Base-by-base conservation (phyloP, 331 rosid genomes). In the Telfairia occidentalis region DNA sequence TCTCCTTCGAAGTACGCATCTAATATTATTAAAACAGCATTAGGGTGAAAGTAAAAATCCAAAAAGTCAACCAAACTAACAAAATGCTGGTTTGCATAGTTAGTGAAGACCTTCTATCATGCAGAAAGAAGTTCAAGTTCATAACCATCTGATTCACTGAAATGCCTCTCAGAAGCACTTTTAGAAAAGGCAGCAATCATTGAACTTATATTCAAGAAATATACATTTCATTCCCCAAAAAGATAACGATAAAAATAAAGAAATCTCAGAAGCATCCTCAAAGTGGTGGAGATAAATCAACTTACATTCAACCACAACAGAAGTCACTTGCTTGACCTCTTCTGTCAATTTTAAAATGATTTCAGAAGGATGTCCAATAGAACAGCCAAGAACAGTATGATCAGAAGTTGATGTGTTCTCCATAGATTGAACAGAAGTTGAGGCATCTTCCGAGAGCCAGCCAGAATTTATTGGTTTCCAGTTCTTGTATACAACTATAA, bases 281-380 rank as follows among this genome's bases (percentile, higher is more conserved):
- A 65, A 38, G 9, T 53, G 4, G 26, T 6, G 21, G 32, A 50
- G 26, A 59, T 28, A 45, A 76, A 42, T 78, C 72, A 78, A 85
- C 98, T 95, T 89, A 95, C 98, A 83, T 79, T 91, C 96, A 0
- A 83, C 76, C 52, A 95, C 85, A 83, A 95, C 69, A 76, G 87
- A 84, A 86, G 87, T 79, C 80, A 91, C 73, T 59, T 83, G 92
- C 66, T 88, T 52, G 74, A 91, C 80, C 90, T 95, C 98, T 54
- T 95, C 97, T 24, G 81, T 78, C 79, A 95, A 83, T 48, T 84
- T 83, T 78, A 86, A 79, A 66, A 91, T 91, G 74, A 95, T 80
- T 83, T 91, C 98, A 58, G 91, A 84, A 59, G 98, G 98, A 85
- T 95, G 97, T 83, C 98, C 98, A 74, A 90, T 80, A 65, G 87